phyloP scores from a whole-genome alignment of 768 basidiomycete genomes.

The Mrakia hoshinonis region DNA sequence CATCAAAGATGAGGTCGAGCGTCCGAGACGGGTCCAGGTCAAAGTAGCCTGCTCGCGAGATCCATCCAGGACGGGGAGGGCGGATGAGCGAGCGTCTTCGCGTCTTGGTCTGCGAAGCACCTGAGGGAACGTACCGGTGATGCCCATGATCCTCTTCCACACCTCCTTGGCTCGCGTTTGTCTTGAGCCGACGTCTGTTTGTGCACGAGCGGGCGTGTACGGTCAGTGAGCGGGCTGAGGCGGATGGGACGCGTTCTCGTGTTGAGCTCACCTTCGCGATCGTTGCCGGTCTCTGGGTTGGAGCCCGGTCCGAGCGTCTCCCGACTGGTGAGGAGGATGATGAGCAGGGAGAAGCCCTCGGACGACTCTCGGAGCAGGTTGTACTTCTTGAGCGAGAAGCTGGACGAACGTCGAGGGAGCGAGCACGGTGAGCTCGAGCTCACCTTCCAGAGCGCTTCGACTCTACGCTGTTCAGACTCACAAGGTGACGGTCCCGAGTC shows the following conservation, averaged over 20 bases:
- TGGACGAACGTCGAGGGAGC: not conserved
- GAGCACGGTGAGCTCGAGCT: not conserved
- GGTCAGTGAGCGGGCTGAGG: not conserved
- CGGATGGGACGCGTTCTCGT: not conserved
- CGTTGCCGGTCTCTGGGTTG: slow-evolving; percentile 20
- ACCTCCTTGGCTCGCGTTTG: slow-evolving; percentile 38
- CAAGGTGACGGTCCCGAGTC: slow-evolving; percentile 2
- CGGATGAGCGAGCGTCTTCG: not conserved
- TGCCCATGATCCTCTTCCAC: slow-evolving; percentile 76
- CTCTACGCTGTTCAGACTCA: not conserved
- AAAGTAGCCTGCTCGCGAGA: slow-evolving; percentile 60
- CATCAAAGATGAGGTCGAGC: slow-evolving; percentile 85
- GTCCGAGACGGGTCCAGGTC: slow-evolving; percentile 92
- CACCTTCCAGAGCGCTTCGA: not conserved
- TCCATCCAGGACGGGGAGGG: not conserved
- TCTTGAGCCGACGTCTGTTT: not conserved
- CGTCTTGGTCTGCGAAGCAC: too few relatives aligned
- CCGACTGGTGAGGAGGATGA: slow-evolving; percentile 55
- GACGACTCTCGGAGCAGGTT: slow-evolving; percentile 94
- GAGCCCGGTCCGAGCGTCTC: slow-evolving; percentile 23
- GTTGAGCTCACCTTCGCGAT: slow-evolving; percentile 18
- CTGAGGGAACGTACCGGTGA: slow-evolving; percentile 47
- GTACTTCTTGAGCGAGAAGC: slow-evolving; percentile 61
- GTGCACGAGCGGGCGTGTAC: too few relatives aligned
- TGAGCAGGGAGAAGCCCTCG: slow-evolving; percentile 91